Base-by-base conservation (phyloP, 2,329 filamentous ascomycete genomes). In the Fusarium setosum region DNA sequence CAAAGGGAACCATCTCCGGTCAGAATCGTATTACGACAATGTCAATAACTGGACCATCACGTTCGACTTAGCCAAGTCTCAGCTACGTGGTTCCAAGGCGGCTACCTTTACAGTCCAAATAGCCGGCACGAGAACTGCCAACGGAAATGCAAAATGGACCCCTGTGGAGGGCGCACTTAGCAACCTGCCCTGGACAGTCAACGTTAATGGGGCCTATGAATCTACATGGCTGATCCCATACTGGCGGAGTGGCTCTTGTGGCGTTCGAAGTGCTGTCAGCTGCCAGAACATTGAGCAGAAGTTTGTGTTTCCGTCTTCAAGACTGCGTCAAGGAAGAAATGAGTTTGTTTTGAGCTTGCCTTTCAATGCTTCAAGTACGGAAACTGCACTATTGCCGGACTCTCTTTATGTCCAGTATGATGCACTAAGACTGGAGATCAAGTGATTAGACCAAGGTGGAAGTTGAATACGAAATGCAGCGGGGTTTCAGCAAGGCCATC, bases 331-430 rank as follows among this genome's bases (percentile, higher is more conserved):
- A 3, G 85, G 84, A 0, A 77, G 76, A 47, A 90, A 90, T 64
- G 77, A 80, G 63, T 75, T 90, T 32, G 76, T 87, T 0, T 69
- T 90, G 35, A 86, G 84, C 60, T 67, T 90, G 48, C 87, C 88
- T 3, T 83, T 79, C 50, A 86, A 87, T 53, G 87, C 83, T 3
- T 88, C 85, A 3, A 81, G 88, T 63, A 82, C 83, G 12, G 86
- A 89, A 74, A 83, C 81, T 11, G 87, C 88, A 0, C 44, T 89
- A 4, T 63, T 89, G 38, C 82, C 86, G 0, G 76, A 77, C 47
- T 81, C 80, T 0, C 76, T 87, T 0, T 90, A 90, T 73, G 82
- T 90, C 1, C 87, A 90, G 75, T 90, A 90, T 64, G 88, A 90
- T 75, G 87, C 88, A 1, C 67, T 90, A 70, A 79, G 87, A 50